Conservation (phyloP, 2,329 filamentous ascomycete species). For the Microcera coccophila region DNA sequence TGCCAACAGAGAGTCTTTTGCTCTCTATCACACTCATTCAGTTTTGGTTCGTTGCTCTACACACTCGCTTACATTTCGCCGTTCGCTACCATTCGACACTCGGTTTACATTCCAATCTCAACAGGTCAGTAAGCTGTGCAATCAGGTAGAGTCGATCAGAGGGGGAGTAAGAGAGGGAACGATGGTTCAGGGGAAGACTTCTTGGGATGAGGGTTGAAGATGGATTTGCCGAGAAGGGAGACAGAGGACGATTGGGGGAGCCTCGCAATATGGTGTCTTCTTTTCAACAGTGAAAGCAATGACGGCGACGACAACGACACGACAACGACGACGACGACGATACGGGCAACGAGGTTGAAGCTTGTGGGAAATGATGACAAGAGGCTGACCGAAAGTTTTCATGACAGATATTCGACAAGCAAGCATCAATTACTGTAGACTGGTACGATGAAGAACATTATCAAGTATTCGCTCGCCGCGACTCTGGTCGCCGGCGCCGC, state of each 20-base stretch:
- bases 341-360: no score
- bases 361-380: neutral
- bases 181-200: slow-evolving; percentile 5
- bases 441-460: slow-evolving; percentile 46
- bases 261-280: neutral
- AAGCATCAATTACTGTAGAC: neutral
- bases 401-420: slow-evolving; percentile 15
- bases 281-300: no score
- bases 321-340: neutral
- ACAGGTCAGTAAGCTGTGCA: slow-evolving; percentile 19
- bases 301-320: neutral
- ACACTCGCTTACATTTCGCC: slow-evolving; percentile 31
- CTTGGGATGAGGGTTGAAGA: no score
- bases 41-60: slow-evolving; percentile 20
- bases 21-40: slow-evolving; percentile 57
- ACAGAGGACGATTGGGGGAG: neutral
- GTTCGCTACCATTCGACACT: slow-evolving; percentile 21
- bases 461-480: slow-evolving; percentile 50
- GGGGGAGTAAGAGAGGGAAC: neutral
- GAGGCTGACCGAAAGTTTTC: neutral
- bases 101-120: slow-evolving; percentile 19
- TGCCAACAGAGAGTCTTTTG: slow-evolving; percentile 51
- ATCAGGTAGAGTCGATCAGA: neutral
- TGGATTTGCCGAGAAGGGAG: neutral
- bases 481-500: slow-evolving; percentile 49